phyloP scores from a whole-genome alignment of 352 stramenopile genomes.

The Sclerospora graminicola region DNA sequence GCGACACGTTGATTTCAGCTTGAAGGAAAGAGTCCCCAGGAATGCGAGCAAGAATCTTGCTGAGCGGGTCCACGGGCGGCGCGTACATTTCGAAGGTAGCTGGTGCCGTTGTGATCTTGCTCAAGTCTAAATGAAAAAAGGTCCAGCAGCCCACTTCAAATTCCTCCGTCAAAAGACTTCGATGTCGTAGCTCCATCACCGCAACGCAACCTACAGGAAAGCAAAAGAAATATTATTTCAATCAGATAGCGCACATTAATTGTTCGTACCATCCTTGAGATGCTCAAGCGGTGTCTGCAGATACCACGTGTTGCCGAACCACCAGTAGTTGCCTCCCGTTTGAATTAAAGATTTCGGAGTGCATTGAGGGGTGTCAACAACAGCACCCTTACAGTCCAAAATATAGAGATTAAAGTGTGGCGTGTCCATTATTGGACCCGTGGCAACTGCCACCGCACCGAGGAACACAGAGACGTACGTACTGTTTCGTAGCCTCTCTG shows the following conservation, averaged over 20 bases:
- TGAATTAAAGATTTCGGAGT: slow-evolving; percentile 84
- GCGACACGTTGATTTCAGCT: slow-evolving; percentile 80
- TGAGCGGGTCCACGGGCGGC: slow-evolving; percentile 70
- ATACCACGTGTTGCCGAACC: slow-evolving; percentile 86
- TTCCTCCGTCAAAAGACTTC: slow-evolving; percentile 73
- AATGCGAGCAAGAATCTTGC: slow-evolving; percentile 78
- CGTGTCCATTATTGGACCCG: slow-evolving; percentile 79
- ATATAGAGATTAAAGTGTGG: slow-evolving; percentile 84
- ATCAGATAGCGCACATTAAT: neutral
- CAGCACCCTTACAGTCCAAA: slow-evolving; percentile 56
- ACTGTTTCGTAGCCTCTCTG: slow-evolving; percentile 51
- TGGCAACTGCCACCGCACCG: slow-evolving; percentile 67
- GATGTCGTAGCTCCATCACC: slow-evolving; percentile 81
- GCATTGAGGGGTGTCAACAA: slow-evolving; percentile 64
- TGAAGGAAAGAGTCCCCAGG: slow-evolving; percentile 84
- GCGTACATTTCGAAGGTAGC: slow-evolving; percentile 87
- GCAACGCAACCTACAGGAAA: slow-evolving; percentile 58
- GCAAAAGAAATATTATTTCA: slow-evolving; percentile 1
- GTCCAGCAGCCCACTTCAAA: slow-evolving; percentile 85
- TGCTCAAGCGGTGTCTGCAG: slow-evolving; percentile 78
- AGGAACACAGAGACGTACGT: slow-evolving; percentile 85
- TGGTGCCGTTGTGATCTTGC: slow-evolving; percentile 78
- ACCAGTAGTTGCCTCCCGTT: slow-evolving; percentile 80
- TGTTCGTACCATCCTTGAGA: slow-evolving; percentile 66
- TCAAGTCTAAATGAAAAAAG: slow-evolving; percentile 83